phyloP scores from a whole-genome alignment of 2,329 filamentous ascomycete genomes.

The Trichophyton rubrum region DNA sequence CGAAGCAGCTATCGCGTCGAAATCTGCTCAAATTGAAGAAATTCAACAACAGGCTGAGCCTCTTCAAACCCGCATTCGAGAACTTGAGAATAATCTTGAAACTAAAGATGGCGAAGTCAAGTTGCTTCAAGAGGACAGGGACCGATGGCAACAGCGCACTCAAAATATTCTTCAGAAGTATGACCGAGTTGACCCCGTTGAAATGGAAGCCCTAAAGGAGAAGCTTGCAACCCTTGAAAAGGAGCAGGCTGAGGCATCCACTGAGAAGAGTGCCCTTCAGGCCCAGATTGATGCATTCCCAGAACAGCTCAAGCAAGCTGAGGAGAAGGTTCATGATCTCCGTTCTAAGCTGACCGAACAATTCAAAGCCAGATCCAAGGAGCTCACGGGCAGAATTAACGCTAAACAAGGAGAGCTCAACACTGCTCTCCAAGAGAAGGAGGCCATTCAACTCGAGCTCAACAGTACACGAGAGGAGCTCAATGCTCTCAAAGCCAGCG shows the following conservation, averaged over 20 bases:
- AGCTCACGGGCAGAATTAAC: conserved; percentile 53
- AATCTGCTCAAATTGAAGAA: conserved; percentile 60
- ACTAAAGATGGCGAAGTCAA: conserved; percentile 80
- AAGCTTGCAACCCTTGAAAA: conserved; percentile 54
- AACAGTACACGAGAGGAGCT: conserved; percentile 50
- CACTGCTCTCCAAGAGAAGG: conserved; percentile 48
- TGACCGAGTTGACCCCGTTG: conserved; percentile 83
- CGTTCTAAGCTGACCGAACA: conserved; percentile 36
- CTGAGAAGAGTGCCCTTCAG: conserved; percentile 40
- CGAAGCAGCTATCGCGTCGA: conserved; percentile 62
- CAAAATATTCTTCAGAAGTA: conserved; percentile 95
- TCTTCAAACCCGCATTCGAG: conserved; percentile 63
- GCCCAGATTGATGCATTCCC: conserved; percentile 38
- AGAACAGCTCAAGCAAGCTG: conserved; percentile 35
- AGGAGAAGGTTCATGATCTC: conserved; percentile 40
- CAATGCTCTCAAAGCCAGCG: conserved; percentile 37
- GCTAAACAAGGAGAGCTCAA: conserved; percentile 40
- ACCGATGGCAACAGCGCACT: conserved; percentile 89
- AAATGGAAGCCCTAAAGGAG: conserved; percentile 79
- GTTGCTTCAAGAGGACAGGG: conserved; percentile 78
- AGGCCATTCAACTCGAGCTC: conserved; percentile 55
- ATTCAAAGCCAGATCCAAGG: conserved; percentile 45
- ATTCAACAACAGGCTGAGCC: conserved; percentile 67
- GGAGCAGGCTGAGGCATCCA: conserved; percentile 54
- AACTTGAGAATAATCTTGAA: conserved; percentile 68